These are phyloP conservation scores for Claviceps spartinae DNA, from an alignment of 2,329 filamentous ascomycete species.

Conservation along the genomic window DNA sequence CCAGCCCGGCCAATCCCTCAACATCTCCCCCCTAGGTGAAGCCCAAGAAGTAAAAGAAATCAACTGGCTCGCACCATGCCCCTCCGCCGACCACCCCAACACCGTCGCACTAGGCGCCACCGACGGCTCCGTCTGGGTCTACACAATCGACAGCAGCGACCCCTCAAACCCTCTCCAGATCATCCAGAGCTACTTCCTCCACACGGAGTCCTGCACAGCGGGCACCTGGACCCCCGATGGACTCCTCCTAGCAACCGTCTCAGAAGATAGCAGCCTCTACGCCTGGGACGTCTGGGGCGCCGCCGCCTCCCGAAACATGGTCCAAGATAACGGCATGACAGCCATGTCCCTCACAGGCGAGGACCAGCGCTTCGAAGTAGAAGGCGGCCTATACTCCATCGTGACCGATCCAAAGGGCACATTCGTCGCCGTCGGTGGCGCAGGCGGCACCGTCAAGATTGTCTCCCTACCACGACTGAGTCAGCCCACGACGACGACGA, in stretches of 20 bases:
- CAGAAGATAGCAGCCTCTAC: slow-evolving; percentile 77
- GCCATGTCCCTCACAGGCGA: slow-evolving; percentile 64
- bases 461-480: slow-evolving; percentile 62
- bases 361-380: slow-evolving; percentile 84
- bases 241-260: slow-evolving; percentile 71
- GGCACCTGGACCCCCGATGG: slow-evolving; percentile 87
- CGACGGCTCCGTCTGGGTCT: slow-evolving; percentile 92
- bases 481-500: neutral
- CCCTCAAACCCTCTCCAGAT: slow-evolving; percentile 54
- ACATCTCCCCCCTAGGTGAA: slow-evolving; percentile 55
- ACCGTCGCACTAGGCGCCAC: slow-evolving; percentile 75
- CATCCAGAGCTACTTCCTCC: slow-evolving; percentile 82
- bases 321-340: slow-evolving; percentile 42
- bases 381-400: slow-evolving; percentile 82
- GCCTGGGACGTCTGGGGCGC: slow-evolving; percentile 86
- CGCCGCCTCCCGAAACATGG: slow-evolving; percentile 45
- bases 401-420: slow-evolving; percentile 68
- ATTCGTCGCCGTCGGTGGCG: slow-evolving; percentile 76
- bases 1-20: slow-evolving; percentile 23
- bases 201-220: slow-evolving; percentile 74
- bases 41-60: slow-evolving; percentile 87
- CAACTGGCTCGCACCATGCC: slow-evolving; percentile 76
- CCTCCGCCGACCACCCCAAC: slow-evolving; percentile 57
- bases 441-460: slow-evolving; percentile 72
- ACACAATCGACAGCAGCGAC: slow-evolving; percentile 62